phyloP scores from a whole-genome alignment of 176 grass and related monocot genomes.

The Thalia dealbata region DNA sequence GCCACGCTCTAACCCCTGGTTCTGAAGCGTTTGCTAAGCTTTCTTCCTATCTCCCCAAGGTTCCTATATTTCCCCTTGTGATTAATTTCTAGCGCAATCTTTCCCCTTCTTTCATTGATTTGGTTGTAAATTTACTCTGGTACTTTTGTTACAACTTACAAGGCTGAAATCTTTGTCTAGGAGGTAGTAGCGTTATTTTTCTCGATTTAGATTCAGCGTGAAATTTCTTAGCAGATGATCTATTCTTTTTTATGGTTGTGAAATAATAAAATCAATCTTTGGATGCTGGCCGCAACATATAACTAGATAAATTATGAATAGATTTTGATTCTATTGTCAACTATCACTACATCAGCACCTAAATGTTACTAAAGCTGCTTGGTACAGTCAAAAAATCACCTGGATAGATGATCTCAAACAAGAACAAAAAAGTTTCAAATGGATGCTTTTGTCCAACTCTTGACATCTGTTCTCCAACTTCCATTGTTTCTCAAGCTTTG shows the following conservation, averaged over 20 bases:
- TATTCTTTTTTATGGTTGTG: background rate
- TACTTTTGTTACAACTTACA: background rate
- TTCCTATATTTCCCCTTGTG: background rate
- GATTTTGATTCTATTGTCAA: too few species aligned
- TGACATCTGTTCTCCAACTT: too few species aligned
- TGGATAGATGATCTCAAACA: too few species aligned
- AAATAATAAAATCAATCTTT: too few species aligned
- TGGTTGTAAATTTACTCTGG: background rate
- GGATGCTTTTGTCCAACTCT: too few species aligned
- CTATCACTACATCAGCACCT: too few species aligned
- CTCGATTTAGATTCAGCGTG: background rate
- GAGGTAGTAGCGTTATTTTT: background rate
- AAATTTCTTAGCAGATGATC: background rate
- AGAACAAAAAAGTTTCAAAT: too few species aligned
- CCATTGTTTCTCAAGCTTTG: too few species aligned
- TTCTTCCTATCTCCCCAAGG: slow-evolving; percentile 51
- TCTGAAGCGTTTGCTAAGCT: slow-evolving; percentile 51
- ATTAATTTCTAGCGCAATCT: background rate
- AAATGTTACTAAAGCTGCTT: too few species aligned
- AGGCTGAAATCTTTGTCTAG: background rate
- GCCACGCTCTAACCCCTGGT: slow-evolving; percentile 29
- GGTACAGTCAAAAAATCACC: too few species aligned
- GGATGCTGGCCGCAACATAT: too few species aligned
- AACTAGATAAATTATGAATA: too few species aligned
- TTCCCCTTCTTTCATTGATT: background rate